Evolutionary conservation across 306 rosid genomes (phyloP).

Genomic region (Pyrus pyrifolia): DNA sequence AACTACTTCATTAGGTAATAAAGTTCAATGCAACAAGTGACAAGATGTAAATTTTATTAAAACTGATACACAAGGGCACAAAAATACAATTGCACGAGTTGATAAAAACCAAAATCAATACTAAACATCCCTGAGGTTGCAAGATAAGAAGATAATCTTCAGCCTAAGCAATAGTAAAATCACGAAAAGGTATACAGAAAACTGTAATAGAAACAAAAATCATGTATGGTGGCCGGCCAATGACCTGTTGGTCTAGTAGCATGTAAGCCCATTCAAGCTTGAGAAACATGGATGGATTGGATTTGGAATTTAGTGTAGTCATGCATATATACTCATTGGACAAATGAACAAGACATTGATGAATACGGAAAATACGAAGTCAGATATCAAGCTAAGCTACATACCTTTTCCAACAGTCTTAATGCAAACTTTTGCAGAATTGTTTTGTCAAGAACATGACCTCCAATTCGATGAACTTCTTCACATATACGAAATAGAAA

Average conservation of each 20-base stretch:
- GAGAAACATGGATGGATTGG: neutral
- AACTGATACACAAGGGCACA: neutral
- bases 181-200: neutral
- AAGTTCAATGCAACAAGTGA: neutral
- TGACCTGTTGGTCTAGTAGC: neutral
- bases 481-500: slow-evolving; percentile 78
- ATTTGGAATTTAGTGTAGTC: neutral
- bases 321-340: neutral
- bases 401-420: slow-evolving; percentile 70
- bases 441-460: slow-evolving; percentile 90
- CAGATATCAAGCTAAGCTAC: neutral
- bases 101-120: no score
- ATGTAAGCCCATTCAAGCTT: neutral
- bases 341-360: neutral
- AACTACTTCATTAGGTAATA: neutral
- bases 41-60: neutral
- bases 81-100: neutral
- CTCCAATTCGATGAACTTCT: slow-evolving; percentile 95
- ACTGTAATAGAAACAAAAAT: neutral
- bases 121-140: neutral
- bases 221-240: neutral
- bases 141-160: neutral
- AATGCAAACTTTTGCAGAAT: slow-evolving; percentile 78
- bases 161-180: neutral
- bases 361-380: neutral